Base-by-base conservation (phyloP, 2,329 filamentous ascomycete genomes). In the Colletotrichum phormii region DNA sequence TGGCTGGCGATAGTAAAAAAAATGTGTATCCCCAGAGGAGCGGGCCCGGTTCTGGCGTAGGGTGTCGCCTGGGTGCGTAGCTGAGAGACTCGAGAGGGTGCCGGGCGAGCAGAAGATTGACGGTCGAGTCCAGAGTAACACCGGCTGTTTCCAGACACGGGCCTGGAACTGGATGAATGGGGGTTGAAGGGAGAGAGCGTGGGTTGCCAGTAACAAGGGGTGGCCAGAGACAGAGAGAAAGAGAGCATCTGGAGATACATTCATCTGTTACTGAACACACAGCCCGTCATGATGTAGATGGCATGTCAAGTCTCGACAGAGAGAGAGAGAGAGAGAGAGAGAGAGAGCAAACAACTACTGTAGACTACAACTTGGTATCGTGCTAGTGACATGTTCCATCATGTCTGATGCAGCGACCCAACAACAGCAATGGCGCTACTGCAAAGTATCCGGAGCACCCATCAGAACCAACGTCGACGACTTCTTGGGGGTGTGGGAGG, bases 1-100 rank as follows among this genome's bases (percentile, higher is more conserved):
- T 73, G 69, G 72, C 72, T 65, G 51, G 69, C 60, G 72, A 74
- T 74, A 65, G 29, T 72, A 42, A 13, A 29, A 49, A 46, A 61
- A 54, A 53, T 18, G 29, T 64, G 65, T 62, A 58, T 66, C 37
- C 33, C 24, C n/a, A 57, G 35, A 59, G 12, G 60, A 37, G 66
- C 60, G 66, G 66, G 26, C 60, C 66, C 53, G 33, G 37, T 64
- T 64, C 35, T 42, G 53, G 66, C 59, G 33, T 68, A 55, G 42
- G 42, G 37, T 18, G 37, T 15, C 37, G 18, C 37, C 26, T 29
- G 37, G 37, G 37, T 42, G 37, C 13, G 37, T 42, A 42, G 37
- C 18, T 49, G 55, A 33, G 42, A 11, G 37, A 42, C 37, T 42
- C 5, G 37, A 42, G 58, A 53, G 53, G 9, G 33, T 24, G 18